Conservation (phyloP, 2,329 filamentous ascomycete genomes). For the Xylariaceae sp. region DNA sequence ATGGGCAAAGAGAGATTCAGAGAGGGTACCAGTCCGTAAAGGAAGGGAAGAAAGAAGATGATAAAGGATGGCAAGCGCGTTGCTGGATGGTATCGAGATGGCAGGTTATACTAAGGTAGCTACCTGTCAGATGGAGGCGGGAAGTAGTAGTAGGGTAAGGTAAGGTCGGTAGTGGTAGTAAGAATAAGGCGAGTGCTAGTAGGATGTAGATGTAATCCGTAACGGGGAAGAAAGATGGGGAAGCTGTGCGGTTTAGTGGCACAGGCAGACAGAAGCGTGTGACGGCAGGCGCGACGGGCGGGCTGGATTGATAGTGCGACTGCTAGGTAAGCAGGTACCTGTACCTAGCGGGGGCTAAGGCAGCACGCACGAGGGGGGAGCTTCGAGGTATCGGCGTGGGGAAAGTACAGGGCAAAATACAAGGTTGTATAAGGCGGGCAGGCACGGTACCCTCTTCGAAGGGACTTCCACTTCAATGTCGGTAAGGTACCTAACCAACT, state of each 20-base stretch:
- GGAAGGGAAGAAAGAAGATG: slow-evolving; percentile 6
- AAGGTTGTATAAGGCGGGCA: too few species aligned
- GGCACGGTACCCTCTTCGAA: too few species aligned
- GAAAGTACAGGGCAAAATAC: too few species aligned
- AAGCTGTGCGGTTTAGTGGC: not conserved
- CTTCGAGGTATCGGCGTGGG: too few species aligned
- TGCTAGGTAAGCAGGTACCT: not conserved
- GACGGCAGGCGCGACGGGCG: not conserved
- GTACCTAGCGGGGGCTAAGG: not conserved
- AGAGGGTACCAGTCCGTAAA: slow-evolving; percentile 19
- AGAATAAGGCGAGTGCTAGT: not conserved
- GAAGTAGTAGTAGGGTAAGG: not conserved
- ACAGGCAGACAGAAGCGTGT: not conserved
- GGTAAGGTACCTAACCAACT: not conserved
- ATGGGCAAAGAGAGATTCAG: slow-evolving; percentile 19
- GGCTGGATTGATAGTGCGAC: not conserved
- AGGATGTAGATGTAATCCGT: not conserved
- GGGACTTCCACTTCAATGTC: too few species aligned
- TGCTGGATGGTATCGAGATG: not conserved
- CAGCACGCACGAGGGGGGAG: not conserved
- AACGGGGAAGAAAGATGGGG: not conserved
- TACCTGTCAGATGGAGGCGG: slow-evolving; percentile 6
- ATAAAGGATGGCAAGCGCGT: not conserved
- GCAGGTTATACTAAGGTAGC: slow-evolving; percentile 6
- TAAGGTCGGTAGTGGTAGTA: not conserved